phyloP scores from a whole-genome alignment of 345 rosid genomes.

The Citropsis articulata region DNA sequence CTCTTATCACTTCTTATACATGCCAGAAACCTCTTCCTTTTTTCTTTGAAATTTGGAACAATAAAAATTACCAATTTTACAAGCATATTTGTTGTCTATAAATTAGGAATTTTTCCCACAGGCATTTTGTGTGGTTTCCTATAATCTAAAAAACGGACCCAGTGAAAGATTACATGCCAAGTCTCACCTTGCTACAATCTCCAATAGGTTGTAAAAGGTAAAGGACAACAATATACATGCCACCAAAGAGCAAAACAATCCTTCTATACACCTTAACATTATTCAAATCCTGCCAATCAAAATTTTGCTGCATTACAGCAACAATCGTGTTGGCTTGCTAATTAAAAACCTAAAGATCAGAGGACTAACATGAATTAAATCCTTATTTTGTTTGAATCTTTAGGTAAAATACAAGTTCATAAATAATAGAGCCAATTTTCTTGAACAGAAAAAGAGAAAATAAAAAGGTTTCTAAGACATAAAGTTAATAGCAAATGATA shows the following conservation, averaged over 20 bases:
- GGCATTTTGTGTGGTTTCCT: not conserved
- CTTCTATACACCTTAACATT: constrained; percentile 15
- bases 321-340: constrained; percentile 11
- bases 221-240: constrained; percentile 5
- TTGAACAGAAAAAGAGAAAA: not conserved
- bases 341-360: not conserved
- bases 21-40: not conserved
- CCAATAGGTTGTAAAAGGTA: constrained; percentile 2
- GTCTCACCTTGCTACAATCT: constrained; percentile 12
- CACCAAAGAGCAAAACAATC: constrained; percentile 1
- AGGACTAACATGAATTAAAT: not conserved
- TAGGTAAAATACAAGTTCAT: not conserved
- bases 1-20: not conserved
- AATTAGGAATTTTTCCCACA: not conserved
- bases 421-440: not conserved
- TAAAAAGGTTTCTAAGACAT: not conserved
- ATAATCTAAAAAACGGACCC: not conserved
- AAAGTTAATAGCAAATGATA: not conserved
- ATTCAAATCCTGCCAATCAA: not conserved
- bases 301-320: constrained; percentile 18
- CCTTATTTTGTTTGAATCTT: not conserved
- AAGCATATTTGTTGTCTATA: not conserved
- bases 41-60: not conserved
- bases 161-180: not conserved
- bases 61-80: not conserved